These are phyloP conservation scores for Withania somnifera DNA, from an alignment of 305 asterid genomes.

Conservation along the genomic window DNA sequence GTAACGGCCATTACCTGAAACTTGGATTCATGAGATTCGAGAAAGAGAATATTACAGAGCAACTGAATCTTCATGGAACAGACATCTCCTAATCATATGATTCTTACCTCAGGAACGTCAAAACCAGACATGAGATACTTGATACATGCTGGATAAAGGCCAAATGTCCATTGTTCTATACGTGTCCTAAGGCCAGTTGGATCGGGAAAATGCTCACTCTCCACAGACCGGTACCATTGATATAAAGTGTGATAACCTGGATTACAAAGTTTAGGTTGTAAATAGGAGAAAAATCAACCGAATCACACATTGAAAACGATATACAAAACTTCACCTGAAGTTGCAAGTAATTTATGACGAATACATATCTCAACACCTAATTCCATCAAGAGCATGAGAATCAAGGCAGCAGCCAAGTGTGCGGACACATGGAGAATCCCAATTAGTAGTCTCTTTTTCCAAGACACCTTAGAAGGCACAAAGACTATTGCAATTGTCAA, in stretches of 20 bases:
- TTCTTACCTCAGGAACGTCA: constrained; percentile 84
- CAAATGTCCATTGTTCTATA: constrained; percentile 94
- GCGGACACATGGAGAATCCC: constrained; percentile 91
- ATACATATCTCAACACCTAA: constrained; percentile 89
- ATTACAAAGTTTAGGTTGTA: background rate
- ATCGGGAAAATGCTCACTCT: constrained; percentile 93
- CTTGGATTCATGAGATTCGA: background rate
- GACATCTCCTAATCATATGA: background rate
- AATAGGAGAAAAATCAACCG: background rate
- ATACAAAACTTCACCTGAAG: constrained; percentile 45
- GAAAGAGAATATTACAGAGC: background rate
- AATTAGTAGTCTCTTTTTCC: constrained; percentile 54
- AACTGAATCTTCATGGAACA: background rate
- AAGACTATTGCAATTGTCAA: constrained; percentile 59
- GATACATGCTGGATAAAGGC: constrained; percentile 98
- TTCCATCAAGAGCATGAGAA: constrained; percentile 90
- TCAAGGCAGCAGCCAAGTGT: constrained; percentile 88
- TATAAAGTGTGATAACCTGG: constrained; percentile 88
- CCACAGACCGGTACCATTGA: constrained; percentile 83
- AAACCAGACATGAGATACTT: constrained; percentile 97
- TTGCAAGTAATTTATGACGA: constrained; percentile 73
- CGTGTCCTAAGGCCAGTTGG: constrained; percentile 94
- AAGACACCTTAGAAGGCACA: constrained; percentile 81
- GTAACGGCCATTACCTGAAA: constrained; percentile 93
- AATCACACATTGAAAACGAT: background rate